Evolutionary conservation across 2,329 filamentous ascomycete species (phyloP).

Genomic region (Didymella pomorum): DNA sequence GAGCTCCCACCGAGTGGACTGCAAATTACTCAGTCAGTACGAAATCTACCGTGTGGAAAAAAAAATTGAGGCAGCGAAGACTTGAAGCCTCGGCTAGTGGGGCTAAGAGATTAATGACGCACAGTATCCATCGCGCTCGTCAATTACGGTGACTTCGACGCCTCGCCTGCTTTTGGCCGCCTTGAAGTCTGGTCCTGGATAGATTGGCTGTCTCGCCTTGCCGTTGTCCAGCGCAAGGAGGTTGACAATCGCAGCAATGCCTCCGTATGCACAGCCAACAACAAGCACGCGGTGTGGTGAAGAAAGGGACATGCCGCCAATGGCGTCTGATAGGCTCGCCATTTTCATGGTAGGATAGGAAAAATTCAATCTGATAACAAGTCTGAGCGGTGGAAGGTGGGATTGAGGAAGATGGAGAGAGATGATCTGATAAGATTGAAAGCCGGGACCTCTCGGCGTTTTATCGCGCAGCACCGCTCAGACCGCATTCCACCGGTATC

Average conservation of each 20-base stretch:
- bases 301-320: constrained; percentile 41
- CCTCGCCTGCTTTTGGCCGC: constrained; percentile 57
- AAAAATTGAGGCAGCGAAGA: background rate
- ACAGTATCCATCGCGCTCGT: constrained; percentile 87
- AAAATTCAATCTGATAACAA: constrained; percentile 27
- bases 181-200: constrained; percentile 48
- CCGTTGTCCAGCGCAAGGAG: constrained; percentile 71
- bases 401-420: constrained; percentile 11
- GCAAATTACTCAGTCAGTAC: constrained; percentile 30
- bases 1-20: constrained; percentile 81
- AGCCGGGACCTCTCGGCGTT: constrained; percentile 26
- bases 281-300: constrained; percentile 62
- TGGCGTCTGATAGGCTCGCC: constrained; percentile 33
- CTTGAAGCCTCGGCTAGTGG: constrained; percentile 30
- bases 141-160: constrained; percentile 75
- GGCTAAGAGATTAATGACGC: constrained; percentile 45
- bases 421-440: constrained; percentile 51
- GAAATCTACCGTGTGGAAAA: constrained; percentile 22
- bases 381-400: constrained; percentile 1
- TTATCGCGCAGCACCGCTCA: constrained; percentile 17
- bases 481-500: constrained; percentile 27
- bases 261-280: constrained; percentile 76
- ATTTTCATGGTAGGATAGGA: constrained; percentile 41
- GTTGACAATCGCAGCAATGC: constrained; percentile 71
- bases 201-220: constrained; percentile 57